Evolutionary conservation across 208 protist species (phyloP), one percentile per base, ranked within the genome.

Genomic region (Novymonas esmeraldas): DNA sequence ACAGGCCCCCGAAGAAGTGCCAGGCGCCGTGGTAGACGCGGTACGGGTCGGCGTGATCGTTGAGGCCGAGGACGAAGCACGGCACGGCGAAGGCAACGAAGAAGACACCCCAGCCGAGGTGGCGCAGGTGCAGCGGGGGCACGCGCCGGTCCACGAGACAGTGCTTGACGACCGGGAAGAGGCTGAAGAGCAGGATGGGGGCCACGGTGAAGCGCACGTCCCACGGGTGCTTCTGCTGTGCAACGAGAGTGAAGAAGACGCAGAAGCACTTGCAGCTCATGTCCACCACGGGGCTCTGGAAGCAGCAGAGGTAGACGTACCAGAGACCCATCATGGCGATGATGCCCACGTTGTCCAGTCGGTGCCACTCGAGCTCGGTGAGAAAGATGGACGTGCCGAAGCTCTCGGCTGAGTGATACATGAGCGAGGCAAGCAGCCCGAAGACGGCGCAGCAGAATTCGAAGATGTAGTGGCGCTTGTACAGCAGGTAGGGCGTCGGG

Each of bases 11-110:
- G 42, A 90, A 78, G 29, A 92, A 81, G 42, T 94, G 87, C 81
- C 84, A 95, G 39, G 78, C 28, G n/a, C 87, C 79, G 68, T 95
- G 87, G 49, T 78, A 92, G 24, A 95, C 69, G 45, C 87, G 85
- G 41, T 78, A 89, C 18, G 77, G 76, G 61, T 94, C 87, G 5
- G 70, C 62, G 22, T 44, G 22, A 31, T 94, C 85, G 64, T 93
- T 62, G 11, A 90, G 73, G 6, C 90, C 87, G 1, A 77, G 49
- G 18, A 82, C 36, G 57, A 95, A 95, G 56, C 74, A 90, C 18
- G 64, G 57, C 13, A 76, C 44, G 14, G 59, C 78, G 2, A 88
- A 34, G 6, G 58, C 42, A n/a, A 78, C 34, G 31, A 78, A 75
- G 18, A 76, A 38, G n/a, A 76, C 3, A 13, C 75, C 81, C 0